Evolutionary conservation across 352 stramenopile species (phyloP).

Genomic region (Pseudoperonospora humuli): DNA sequence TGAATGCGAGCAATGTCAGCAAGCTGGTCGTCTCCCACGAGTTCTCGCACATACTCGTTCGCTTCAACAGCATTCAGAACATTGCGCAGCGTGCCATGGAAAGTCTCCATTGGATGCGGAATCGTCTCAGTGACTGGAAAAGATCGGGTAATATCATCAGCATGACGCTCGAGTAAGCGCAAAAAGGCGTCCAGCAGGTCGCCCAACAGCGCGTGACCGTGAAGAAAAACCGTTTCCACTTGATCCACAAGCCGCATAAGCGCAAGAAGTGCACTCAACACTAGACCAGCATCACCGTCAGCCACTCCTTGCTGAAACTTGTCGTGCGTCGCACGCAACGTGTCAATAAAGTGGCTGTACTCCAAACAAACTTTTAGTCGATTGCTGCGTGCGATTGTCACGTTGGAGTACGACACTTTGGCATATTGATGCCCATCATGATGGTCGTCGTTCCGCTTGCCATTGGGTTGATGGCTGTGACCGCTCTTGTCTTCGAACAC

Average conservation of each 20-base stretch:
- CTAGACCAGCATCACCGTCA: slow-evolving; percentile 47
- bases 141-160: slow-evolving; percentile 27
- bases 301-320: slow-evolving; percentile 50
- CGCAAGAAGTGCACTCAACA: slow-evolving; percentile 54
- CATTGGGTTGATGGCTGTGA: slow-evolving; percentile 21
- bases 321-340: slow-evolving; percentile 47
- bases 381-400: slow-evolving; percentile 65
- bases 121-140: slow-evolving; percentile 57
- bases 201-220: slow-evolving; percentile 51
- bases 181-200: slow-evolving; percentile 53
- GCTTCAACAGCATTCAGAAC: slow-evolving; percentile 57
- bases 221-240: slow-evolving; percentile 67
- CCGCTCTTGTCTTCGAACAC: slow-evolving; percentile 67
- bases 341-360: slow-evolving; percentile 76
- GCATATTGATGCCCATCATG: slow-evolving; percentile 21
- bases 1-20: slow-evolving; percentile 54
- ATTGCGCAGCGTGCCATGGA: slow-evolving; percentile 68
- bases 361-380: slow-evolving; percentile 65
- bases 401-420: slow-evolving; percentile 46
- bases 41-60: slow-evolving; percentile 59
- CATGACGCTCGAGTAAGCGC: slow-evolving; percentile 35
- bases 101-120: slow-evolving; percentile 60
- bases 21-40: slow-evolving; percentile 46
- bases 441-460: slow-evolving; percentile 27
- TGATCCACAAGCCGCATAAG: slow-evolving; percentile 64